Evolutionary conservation across 2,329 filamentous ascomycete genomes (phyloP).

Genomic region (Aspergillus sp.): DNA sequence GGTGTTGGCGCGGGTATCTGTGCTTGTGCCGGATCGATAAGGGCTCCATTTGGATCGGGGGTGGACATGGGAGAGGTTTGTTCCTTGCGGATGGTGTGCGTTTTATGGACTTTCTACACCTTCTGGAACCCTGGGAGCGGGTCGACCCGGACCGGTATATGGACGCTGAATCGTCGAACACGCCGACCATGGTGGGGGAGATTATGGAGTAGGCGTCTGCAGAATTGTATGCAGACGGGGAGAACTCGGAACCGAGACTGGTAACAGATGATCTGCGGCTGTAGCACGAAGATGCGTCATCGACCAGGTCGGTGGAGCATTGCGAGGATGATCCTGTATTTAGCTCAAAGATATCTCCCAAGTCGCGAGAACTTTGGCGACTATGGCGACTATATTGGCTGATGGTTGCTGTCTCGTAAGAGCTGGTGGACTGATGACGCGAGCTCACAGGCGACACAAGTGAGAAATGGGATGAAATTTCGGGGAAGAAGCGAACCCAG

Average conservation of each 20-base stretch:
- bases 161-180: slow-evolving; percentile 35
- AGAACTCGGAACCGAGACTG: slow-evolving; percentile 31
- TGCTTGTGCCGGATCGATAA: slow-evolving; percentile 23
- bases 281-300: slow-evolving; percentile 38
- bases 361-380: neutral
- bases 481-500: slow-evolving; percentile 31
- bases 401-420: neutral
- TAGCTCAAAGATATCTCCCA: slow-evolving; percentile 3
- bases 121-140: slow-evolving; percentile 13
- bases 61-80: slow-evolving; percentile 43
- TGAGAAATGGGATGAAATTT: slow-evolving; percentile 28
- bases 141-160: slow-evolving; percentile 15
- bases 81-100: slow-evolving; percentile 27
- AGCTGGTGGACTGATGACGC: neutral
- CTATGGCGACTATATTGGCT: neutral
- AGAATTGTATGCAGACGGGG: slow-evolving; percentile 16
- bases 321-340: slow-evolving; percentile 5
- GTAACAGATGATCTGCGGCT: slow-evolving; percentile 35
- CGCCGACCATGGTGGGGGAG: slow-evolving; percentile 25
- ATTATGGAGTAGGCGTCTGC: slow-evolving; percentile 27
- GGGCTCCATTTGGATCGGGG: slow-evolving; percentile 31
- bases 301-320: slow-evolving; percentile 17
- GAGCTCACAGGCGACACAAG: slow-evolving; percentile 25
- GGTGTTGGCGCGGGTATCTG: neutral
- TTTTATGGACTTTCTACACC: too few relatives aligned